These are phyloP conservation scores for Candida sp. DNA, from an alignment of 1,139 yeast genomes.

Conservation along the genomic window DNA sequence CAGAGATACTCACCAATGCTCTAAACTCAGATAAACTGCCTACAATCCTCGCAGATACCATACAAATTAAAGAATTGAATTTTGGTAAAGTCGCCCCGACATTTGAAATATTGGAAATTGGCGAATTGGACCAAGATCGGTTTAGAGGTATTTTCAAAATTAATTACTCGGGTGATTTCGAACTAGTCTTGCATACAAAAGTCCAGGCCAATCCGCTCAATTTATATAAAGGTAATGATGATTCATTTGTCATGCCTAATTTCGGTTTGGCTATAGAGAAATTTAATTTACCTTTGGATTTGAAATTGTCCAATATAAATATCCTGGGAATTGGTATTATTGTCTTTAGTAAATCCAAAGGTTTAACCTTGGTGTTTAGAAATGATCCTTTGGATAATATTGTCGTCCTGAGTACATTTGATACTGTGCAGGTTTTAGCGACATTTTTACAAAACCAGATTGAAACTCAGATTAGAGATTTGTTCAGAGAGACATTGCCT, in stretches of 20 bases:
- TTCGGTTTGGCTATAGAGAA: constrained; percentile 67
- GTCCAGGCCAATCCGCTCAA: constrained; percentile 84
- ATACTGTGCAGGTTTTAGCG: constrained; percentile 80
- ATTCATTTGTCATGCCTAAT: constrained; percentile 59
- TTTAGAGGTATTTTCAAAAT: constrained; percentile 86
- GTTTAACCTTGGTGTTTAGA: constrained; percentile 80
- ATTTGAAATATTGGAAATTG: constrained; percentile 81
- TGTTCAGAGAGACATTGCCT: constrained; percentile 83
- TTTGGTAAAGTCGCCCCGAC: constrained; percentile 79
- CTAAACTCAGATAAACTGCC: constrained; percentile 77
- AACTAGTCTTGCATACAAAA: constrained; percentile 73
- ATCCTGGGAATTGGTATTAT: constrained; percentile 81
- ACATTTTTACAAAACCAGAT: constrained; percentile 78
- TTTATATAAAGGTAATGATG: constrained; percentile 55
- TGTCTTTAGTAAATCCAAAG: constrained; percentile 79
- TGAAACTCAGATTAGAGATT: constrained; percentile 73
- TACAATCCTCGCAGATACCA: constrained; percentile 69
- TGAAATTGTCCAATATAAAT: constrained; percentile 69
- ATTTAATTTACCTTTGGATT: constrained; percentile 74
- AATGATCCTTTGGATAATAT: constrained; percentile 86
- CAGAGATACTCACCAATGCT: constrained; percentile 70
- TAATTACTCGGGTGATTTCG: constrained; percentile 77
- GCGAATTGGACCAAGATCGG: constrained; percentile 76
- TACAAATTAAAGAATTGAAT: constrained; percentile 68
- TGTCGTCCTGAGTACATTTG: constrained; percentile 81